These are phyloP conservation scores for Colletotrichum sp. DNA, from an alignment of 2,329 filamentous ascomycete genomes.

Conservation along the genomic window DNA sequence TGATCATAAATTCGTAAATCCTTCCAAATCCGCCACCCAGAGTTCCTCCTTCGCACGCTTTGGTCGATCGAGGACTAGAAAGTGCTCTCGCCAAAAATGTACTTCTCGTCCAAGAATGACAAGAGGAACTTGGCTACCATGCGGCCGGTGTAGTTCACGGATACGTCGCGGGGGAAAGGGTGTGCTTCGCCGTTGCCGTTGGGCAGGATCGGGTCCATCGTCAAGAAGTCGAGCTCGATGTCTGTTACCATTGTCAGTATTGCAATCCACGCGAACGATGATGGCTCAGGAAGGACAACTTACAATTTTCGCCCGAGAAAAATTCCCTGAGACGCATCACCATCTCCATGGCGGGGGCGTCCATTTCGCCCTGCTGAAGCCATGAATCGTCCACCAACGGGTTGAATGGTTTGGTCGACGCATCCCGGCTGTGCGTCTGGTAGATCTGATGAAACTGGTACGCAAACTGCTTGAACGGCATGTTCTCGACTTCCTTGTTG, in stretches of 20 bases:
- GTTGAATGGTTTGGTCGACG: conserved; percentile 57
- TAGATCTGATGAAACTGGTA: conserved; percentile 66
- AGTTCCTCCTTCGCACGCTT: not conserved
- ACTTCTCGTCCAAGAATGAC: conserved; percentile 56
- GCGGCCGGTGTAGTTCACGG: conserved; percentile 57
- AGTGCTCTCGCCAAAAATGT: conserved; percentile 43
- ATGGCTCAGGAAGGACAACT: conserved; percentile 25
- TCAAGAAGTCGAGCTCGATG: conserved; percentile 50
- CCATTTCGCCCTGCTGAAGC: conserved; percentile 49
- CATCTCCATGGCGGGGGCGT: conserved; percentile 50
- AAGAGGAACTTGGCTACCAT: conserved; percentile 59
- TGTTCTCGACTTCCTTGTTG: conserved; percentile 58
- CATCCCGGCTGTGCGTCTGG: conserved; percentile 59
- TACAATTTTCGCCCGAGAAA: conserved; percentile 49
- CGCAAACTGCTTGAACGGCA: conserved; percentile 65
- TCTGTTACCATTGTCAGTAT: conserved; percentile 22
- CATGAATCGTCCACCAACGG: conserved; percentile 53
- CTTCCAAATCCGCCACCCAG: not conserved
- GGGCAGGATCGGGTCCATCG: conserved; percentile 51
- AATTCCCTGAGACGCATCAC: conserved; percentile 49
- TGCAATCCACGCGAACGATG: not conserved
- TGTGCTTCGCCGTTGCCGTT: conserved; percentile 42
- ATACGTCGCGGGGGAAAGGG: conserved; percentile 51
- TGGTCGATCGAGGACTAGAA: not conserved
- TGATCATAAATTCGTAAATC: not conserved